Percentiles rank a stretch among this genome's conserved stretches.
These are phyloP conservation scores for Solanum ossicruentum DNA, from an alignment of 257 asterid genomes.

Conservation along the genomic window DNA sequence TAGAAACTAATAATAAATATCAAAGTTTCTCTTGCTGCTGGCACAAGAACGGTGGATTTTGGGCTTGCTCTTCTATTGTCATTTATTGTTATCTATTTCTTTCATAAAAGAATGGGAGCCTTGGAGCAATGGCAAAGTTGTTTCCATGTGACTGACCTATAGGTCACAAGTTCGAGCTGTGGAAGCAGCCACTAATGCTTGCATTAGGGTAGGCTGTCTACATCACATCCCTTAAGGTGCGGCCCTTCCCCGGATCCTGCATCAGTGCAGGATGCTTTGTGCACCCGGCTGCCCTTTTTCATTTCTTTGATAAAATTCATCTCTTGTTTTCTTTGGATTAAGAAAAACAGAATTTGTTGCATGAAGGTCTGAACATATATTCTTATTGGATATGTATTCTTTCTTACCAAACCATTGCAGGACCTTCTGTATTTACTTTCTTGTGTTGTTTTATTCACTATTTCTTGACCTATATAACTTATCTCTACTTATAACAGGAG, in stretches of 20 bases:
- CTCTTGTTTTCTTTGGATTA: background rate
- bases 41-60: background rate
- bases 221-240: background rate
- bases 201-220: background rate
- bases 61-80: background rate
- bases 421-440: background rate
- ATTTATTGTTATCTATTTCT: background rate
- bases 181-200: background rate
- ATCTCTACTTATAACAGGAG: slow-evolving; percentile 35
- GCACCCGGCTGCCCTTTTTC: background rate
- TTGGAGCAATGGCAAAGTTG: background rate
- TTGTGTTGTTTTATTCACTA: background rate
- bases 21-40: background rate
- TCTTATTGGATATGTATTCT: background rate
- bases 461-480: background rate
- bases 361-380: background rate
- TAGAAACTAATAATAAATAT: background rate
- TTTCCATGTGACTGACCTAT: background rate
- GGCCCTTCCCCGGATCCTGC: background rate
- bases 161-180: background rate
- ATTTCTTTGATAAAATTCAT: background rate
- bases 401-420: background rate
- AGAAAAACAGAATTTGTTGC: background rate
- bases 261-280: background rate
- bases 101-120: background rate